Evolutionary conservation across 2,329 filamentous ascomycete genomes (phyloP).

Genomic region (Mycocentrospora acerina): DNA sequence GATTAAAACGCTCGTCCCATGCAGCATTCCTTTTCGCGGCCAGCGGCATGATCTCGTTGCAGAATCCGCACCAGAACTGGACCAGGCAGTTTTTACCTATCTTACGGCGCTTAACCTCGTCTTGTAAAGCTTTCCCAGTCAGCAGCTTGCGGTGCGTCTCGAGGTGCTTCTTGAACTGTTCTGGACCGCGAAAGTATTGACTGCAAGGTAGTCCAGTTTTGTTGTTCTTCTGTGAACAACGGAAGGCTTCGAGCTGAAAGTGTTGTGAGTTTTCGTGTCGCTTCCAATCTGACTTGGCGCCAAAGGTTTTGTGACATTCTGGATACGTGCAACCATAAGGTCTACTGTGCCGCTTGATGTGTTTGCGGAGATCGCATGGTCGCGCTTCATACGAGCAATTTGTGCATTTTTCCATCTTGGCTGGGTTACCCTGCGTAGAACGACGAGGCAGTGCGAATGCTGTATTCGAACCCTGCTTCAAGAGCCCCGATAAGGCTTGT

Average conservation of each 20-base stretch:
- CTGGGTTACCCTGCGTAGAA: conserved; percentile 10
- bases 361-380: conserved; percentile 60
- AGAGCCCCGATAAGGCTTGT: conserved; percentile 24
- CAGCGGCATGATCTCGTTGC: conserved; percentile 58
- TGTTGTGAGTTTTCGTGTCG: conserved; percentile 84
- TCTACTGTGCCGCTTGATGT: conserved; percentile 75
- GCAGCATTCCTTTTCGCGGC: conserved; percentile 54
- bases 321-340: conserved; percentile 81
- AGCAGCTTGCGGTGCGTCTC: conserved; percentile 49
- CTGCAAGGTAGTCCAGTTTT: conserved; percentile 49
- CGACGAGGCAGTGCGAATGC: conserved; percentile 12
- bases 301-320: conserved; percentile 71
- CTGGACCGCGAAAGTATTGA: conserved; percentile 59
- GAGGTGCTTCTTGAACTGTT: conserved; percentile 65
- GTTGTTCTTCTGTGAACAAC: conserved; percentile 53
- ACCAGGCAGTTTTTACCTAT: conserved; percentile 65
- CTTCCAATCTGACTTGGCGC: conserved; percentile 95
- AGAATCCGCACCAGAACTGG: conserved; percentile 89
- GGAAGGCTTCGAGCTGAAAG: conserved; percentile 69
- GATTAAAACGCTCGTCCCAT: conserved; percentile 65
- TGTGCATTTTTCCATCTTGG: conserved; percentile 18
- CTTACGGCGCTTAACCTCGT: conserved; percentile 55
- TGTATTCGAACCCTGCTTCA: conserved; percentile 20
- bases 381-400: conserved; percentile 17
- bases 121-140: conserved; percentile 29